Base-by-base conservation (phyloP, 106 monocot species). In the Posidonia australis region DNA sequence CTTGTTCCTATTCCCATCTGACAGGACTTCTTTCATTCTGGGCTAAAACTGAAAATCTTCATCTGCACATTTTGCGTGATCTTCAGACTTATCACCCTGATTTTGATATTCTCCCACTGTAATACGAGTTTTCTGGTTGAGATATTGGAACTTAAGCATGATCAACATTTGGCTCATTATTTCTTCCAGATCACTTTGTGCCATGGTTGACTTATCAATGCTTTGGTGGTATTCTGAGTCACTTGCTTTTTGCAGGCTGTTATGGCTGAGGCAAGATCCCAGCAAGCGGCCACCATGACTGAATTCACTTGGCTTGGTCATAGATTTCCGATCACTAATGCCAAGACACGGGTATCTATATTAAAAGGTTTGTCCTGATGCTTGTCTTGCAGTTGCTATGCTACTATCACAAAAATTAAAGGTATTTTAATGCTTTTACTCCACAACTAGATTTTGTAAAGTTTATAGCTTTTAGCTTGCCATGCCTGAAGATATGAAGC, bases 271-370 rank as follows among this genome's bases (percentile, higher is more conserved):
- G 83, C 87, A 66, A 82, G 87, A 74, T 76, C 87, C 11, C 91
- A 88, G 60, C 91, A 99, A 54, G 98, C 98, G 29, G 87, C 84
- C 29, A 77, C 88, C 25, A 81, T 99, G 91, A 92, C 98, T 27
- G 98, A 99, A 71, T 99, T 91, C 51, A 67, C 62, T 63, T 99
- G 98, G 98, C 91, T 91, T 72, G 91, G 98, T 51, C 85, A 81
- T 69, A 85, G 76, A 51, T 99, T 91, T 81, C 91, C 98, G 6
- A 83, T 99, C 55, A 88, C 62, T 26, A 99, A 92, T 74, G 87
- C 98, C 3, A 99, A 92, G 72, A 99, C 91, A 19, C 91, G 91
- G 11, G 91, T 99, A 13, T 85, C 88, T 32, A 99, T 99, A 81
- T 78, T 99, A 54, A 99, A 88, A 99, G 98, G 91, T 99, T 43